A percentile compares a stretch with the other conserved stretches of the same genome.
Evolutionary conservation across 2,329 filamentous ascomycete genomes (phyloP).

Genomic region (Bipolaris oryzae): DNA sequence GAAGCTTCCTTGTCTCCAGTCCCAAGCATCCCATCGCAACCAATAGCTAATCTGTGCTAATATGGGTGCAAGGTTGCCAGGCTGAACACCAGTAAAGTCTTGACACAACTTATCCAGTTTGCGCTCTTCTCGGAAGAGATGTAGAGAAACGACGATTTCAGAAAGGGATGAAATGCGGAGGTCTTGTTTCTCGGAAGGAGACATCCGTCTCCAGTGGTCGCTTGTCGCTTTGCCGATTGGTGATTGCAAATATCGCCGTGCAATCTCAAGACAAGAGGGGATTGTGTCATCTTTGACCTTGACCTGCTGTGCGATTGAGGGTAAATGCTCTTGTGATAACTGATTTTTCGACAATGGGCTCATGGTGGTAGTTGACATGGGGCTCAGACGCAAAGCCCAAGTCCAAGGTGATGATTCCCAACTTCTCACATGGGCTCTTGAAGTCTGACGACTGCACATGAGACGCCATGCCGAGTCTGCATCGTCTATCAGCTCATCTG

Average conservation of each 20-base stretch:
- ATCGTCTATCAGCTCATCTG: conserved; percentile 31
- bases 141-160: conserved; percentile 74
- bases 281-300: conserved; percentile 37
- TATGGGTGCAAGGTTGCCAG: conserved; percentile 68
- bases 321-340: conserved; percentile 17
- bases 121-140: conserved; percentile 86
- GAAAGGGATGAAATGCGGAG: conserved; percentile 63
- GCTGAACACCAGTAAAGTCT: conserved; percentile 54
- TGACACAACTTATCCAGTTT: conserved; percentile 72
- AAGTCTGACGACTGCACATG: conserved; percentile 43
- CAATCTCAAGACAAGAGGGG: conserved; percentile 36
- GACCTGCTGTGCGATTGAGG: conserved; percentile 35
- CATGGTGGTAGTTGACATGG: conserved; percentile 29
- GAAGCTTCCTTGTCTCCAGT: conserved; percentile 57
- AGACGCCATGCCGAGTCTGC: conserved; percentile 40
- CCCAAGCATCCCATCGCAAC: conserved; percentile 76
- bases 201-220: conserved; percentile 62
- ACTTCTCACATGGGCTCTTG: conserved; percentile 33
- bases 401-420: conserved; percentile 44
- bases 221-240: conserved; percentile 49
- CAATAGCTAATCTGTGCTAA: conserved; percentile 81
- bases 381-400: conserved; percentile 40
- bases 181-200: conserved; percentile 43
- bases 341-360: conserved; percentile 30
- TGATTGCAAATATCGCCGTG: conserved; percentile 44